Evolutionary conservation across 768 basidiomycete species (phyloP).

Genomic region (Cubamyces lactineus): DNA sequence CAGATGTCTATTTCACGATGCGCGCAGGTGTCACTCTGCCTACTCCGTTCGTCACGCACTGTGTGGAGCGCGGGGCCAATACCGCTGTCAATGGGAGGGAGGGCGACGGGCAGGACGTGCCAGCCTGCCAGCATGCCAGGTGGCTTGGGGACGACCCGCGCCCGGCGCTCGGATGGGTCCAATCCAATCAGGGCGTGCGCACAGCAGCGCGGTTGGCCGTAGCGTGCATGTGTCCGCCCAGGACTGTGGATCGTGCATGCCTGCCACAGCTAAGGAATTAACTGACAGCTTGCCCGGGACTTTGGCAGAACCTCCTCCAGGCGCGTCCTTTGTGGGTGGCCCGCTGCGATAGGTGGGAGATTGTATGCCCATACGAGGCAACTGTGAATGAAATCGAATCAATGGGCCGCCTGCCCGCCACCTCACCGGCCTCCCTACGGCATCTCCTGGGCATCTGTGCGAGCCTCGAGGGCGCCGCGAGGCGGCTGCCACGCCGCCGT

Average conservation of each 20-base stretch:
- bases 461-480: constrained; percentile 17
- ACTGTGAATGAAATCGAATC: constrained; percentile 9
- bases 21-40: constrained; percentile 16
- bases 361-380: constrained; percentile 11
- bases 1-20: constrained; percentile 8
- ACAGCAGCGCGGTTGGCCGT: neutral
- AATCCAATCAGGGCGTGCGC: constrained; percentile 1
- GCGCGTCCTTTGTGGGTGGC: constrained; percentile 18
- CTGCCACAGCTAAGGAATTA: neutral
- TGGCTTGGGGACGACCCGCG: neutral
- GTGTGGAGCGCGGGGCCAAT: constrained; percentile 17
- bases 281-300: neutral
- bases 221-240: constrained; percentile 4
- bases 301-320: neutral
- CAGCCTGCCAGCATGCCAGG: too few species aligned
- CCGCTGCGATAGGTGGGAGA: constrained; percentile 21
- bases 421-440: constrained; percentile 1
- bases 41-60: constrained; percentile 1
- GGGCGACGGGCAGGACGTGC: neutral
- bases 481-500: constrained; percentile 3
- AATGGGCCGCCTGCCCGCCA: neutral
- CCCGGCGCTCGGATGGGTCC: neutral
- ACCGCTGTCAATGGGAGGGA: constrained; percentile 12
- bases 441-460: constrained; percentile 1
- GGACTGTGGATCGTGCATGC: constrained; percentile 1